Base-by-base conservation (phyloP, 768 basidiomycete species). In the Hemileccinum rubropunctum region DNA sequence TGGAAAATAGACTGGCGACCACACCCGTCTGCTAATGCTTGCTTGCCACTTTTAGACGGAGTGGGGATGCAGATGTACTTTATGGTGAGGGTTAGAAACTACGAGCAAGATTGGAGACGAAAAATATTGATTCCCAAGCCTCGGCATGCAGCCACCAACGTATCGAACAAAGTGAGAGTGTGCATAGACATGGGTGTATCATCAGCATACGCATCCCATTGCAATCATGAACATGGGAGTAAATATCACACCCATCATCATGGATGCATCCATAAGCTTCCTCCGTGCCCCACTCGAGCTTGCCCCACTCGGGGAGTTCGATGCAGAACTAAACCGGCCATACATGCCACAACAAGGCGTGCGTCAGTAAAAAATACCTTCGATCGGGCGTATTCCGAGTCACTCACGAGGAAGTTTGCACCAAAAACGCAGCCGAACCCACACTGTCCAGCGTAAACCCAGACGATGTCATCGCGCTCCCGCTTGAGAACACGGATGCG, bases 361-460 rank as follows among this genome's bases (percentile, higher is more conserved):
- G 1, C 32, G 21, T 61, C 21, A 61, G 34, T 14, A 30, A 42
- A 26, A 20, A 11, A 7, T 18, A 45, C n/a, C n/a, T n/a, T 21
- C 33, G 11, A 34, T 33, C 9, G 11, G 14, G 33, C 20, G 23
- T 23, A 23, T 23, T 23, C 23, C 23, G 23, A 23, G 23, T 23
- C 30, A 56, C 62, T 58, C 47, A 63, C 62, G 45, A 38, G 20
- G 45, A 48, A 11, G 20, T 38, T 17, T 42, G 35, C 10, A 65
- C 26, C 47, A 59, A 20, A 15, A 54, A 57, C 26, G 45, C 64
- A 15, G 35, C 55, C 17, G 64, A 63, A 6, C 64, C 64, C 27
- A 57, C 32, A 8, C 42, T 34, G 1, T 55, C 42, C 13, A 65
- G 18, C 34, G 40, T 12, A 28, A 66, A 54, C 3, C 61, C 62